Evolutionary conservation across 2,329 filamentous ascomycete genomes (phyloP), one percentile per base, ranked within the genome.

Genomic region (Diplodia corticola): DNA sequence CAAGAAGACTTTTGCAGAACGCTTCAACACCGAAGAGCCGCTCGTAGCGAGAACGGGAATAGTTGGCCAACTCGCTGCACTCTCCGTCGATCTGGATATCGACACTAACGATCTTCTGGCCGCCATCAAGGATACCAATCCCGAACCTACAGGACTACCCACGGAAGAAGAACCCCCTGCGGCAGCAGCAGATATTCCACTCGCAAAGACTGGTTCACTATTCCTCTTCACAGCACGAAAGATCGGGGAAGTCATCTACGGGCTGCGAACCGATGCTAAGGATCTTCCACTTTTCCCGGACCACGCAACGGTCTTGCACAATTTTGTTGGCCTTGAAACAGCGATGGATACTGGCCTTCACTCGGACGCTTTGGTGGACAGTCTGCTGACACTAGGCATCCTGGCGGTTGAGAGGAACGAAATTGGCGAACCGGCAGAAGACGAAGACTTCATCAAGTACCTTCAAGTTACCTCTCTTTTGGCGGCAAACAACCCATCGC

Each of bases 41-140:
- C 77, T 92, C 35, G 83, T 87, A 67, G 84, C 84, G 17, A 83
- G 86, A 67, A 87, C 91, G 68, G 84, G 86, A 6, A 84, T 90
- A 54, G 83, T 91, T n/a, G 90, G 91, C 0, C 88, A 93, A 72
- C 78, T 93, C 26, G 88, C 88, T 80, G 87, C 89, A 20, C 80
- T 92, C 63, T 85, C 89, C 17, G 83, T 86, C 63, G 85, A 88
- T 69, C 77, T 87, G 30, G 81, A 80, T 1, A 70, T 88, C 28
- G 74, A 80, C 26, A 81, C 81, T 12, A 71, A 80, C 9, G 79
- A 84, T 9, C 76, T 88, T 4, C 72, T 84, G 9, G 72, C 75
- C 17, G 80, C 84, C 5, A 75, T 82, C 9, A 69, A 78, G 71
- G 71, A 80, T 66, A 71, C 78, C 68, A 70, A 76, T 68, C 50